These are phyloP conservation scores for Citrus glauca DNA, from an alignment of 345 rosid genomes.

Conservation along the genomic window DNA sequence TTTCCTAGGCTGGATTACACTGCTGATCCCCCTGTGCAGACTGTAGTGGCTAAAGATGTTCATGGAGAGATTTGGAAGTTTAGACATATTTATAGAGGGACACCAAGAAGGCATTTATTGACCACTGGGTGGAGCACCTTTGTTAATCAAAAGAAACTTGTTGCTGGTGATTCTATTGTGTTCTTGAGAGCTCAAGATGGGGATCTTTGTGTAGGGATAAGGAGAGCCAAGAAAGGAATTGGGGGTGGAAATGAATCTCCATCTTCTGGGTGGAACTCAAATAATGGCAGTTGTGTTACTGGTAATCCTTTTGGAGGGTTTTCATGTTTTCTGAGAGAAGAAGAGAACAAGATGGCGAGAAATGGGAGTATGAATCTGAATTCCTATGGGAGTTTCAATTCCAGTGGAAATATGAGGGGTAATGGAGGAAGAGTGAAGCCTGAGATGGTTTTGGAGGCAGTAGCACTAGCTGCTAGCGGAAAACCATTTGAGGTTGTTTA, in stretches of 20 bases:
- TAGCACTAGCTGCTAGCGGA: constrained; percentile 55
- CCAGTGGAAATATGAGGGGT: constrained; percentile 24
- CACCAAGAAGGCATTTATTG: constrained; percentile 85
- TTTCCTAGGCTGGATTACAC: constrained; percentile 80
- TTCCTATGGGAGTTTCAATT: constrained; percentile 15
- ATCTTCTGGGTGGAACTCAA: constrained; percentile 39
- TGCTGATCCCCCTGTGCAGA: constrained; percentile 91
- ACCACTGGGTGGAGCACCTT: constrained; percentile 98
- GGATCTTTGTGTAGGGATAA: constrained; percentile 76
- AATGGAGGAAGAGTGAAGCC: constrained; percentile 41
- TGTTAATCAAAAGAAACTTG: constrained; percentile 89
- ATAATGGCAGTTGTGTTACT: constrained; percentile 22
- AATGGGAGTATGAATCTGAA: constrained; percentile 22
- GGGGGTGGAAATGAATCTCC: constrained; percentile 41
- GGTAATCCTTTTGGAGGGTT: constrained; percentile 40
- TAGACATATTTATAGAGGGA: constrained; percentile 93
- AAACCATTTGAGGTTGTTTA: constrained; percentile 75
- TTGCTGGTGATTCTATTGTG: constrained; percentile 90
- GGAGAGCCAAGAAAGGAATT: constrained; percentile 68
- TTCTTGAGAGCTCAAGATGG: constrained; percentile 81
- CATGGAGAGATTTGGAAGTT: constrained; percentile 92
- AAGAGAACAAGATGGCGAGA: constrained; percentile 42
- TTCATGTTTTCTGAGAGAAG: constrained; percentile 62
- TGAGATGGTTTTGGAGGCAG: constrained; percentile 75
- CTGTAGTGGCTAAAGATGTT: constrained; percentile 77